phyloP scores from a whole-genome alignment of 176 grass and related monocot genomes.

The Cocos nucifera region DNA sequence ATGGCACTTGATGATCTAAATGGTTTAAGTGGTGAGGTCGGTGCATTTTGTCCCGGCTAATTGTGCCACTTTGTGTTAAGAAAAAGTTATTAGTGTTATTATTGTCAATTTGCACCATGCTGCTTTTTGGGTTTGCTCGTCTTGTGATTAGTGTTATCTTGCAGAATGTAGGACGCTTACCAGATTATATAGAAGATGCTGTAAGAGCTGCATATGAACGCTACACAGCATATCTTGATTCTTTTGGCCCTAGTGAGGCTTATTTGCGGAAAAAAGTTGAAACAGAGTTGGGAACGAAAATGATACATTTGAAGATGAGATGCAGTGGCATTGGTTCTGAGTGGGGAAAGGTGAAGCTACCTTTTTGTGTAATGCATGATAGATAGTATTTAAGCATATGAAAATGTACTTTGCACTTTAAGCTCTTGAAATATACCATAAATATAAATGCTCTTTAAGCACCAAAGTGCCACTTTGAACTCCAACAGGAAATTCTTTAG shows the following conservation, averaged over 20 bases:
- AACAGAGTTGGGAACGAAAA: slow-evolving; percentile 85
- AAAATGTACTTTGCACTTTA: no score
- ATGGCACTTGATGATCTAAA: slow-evolving; percentile 89
- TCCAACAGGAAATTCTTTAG: no score
- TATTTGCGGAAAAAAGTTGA: slow-evolving; percentile 88
- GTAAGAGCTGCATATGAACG: slow-evolving; percentile 66
- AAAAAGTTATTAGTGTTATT: no score
- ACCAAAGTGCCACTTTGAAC: no score
- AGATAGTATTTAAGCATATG: no score
- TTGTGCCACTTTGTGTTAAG: not conserved
- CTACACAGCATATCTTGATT: slow-evolving; percentile 75
- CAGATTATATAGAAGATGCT: slow-evolving; percentile 78
- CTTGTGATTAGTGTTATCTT: slow-evolving; percentile 25
- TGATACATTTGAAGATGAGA: slow-evolving; percentile 98
- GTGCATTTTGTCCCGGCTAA: slow-evolving; percentile 23
- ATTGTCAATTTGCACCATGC: no score
- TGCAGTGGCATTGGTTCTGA: slow-evolving; percentile 87
- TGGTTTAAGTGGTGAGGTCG: slow-evolving; percentile 68
- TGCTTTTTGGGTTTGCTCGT: not conserved
- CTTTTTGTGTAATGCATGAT: no score
- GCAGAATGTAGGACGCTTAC: slow-evolving; percentile 73
- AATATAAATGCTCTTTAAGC: no score
- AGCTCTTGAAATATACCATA: no score
- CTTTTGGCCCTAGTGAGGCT: slow-evolving; percentile 60
- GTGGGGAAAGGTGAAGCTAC: slow-evolving; percentile 65